phyloP scores from a whole-genome alignment of 495 filamentous ascomycete genomes.

The Lasiosphaeria miniovina region DNA sequence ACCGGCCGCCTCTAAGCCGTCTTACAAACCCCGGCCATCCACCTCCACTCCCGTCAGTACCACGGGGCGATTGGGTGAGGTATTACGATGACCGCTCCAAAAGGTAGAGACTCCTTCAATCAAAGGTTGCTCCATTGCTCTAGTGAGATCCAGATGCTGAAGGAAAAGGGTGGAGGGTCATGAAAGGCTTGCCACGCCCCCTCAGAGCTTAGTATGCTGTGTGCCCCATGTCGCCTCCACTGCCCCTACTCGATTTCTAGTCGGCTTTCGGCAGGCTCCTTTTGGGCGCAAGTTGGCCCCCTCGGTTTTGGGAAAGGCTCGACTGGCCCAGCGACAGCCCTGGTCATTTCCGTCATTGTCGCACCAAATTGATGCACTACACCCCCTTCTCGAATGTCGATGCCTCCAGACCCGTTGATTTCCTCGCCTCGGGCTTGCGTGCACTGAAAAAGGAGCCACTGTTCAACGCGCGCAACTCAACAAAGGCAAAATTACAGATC shows the following conservation, averaged over 20 bases:
- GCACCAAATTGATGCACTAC: slow-evolving; percentile 21
- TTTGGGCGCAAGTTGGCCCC: slow-evolving; percentile 6
- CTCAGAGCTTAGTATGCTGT: neutral
- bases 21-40: too few species aligned
- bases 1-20: too few species aligned
- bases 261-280: slow-evolving; percentile 3
- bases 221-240: neutral
- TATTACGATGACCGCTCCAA: too few species aligned
- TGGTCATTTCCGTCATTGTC: slow-evolving; percentile 34
- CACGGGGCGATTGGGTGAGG: too few species aligned
- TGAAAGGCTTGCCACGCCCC: neutral
- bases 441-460: slow-evolving; percentile 1
- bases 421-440: neutral
- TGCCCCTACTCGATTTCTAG: slow-evolving; percentile 7
- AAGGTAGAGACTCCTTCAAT: too few species aligned
- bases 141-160: too few species aligned
- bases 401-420: slow-evolving; percentile 8
- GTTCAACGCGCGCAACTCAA: slow-evolving; percentile 1
- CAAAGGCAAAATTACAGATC: too few species aligned
- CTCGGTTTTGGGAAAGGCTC: slow-evolving; percentile 2
- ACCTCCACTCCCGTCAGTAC: too few species aligned
- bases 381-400: neutral
- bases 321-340: slow-evolving; percentile 17
- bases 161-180: neutral
- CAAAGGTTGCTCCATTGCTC: too few species aligned